Base-by-base conservation (phyloP, 1,284 basidiomycete species). In the Termitomyces sp. region DNA sequence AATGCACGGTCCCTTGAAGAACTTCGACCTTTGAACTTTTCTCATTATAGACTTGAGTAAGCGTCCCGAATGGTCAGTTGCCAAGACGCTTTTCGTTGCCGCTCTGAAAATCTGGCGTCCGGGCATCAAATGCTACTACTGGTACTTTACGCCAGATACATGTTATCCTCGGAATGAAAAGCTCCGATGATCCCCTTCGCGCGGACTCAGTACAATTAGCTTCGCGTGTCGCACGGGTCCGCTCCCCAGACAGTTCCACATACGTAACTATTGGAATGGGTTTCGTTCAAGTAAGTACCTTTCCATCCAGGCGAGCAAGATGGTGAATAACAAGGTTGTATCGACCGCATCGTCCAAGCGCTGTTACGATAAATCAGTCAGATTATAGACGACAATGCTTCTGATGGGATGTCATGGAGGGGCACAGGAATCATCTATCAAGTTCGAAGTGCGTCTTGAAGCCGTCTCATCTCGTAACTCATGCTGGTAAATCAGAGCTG, bases 131-230 rank as follows among this genome's bases (percentile, higher is more conserved):
- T n/a, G n/a, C n/a, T n/a, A n/a, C n/a, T n/a, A n/a, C n/a, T n/a
- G n/a, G n/a, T n/a, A 34, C 18, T 5, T 31, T 13, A 31, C 26
- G 7, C 8, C 9, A 31, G 10, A 24, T 14, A 28, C n/a, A 21
- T 33, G 26, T 45, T 30, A 14, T 28, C 40, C 39, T 52, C 40
- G 35, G 40, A 34, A 40, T 46, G 31, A 35, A 47, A 39, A 33
- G 24, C 43, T 48, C 50, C 35, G 31, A 39, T 48, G 45, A 48
- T 55, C 46, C 50, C 49, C 35, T 44, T 31, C 34, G 40, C 34
- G 24, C 42, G 46, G 50, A 55, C 19, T 48, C 37, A 18, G 45
- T 47, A 51, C 40, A 40, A 47, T 42, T 43, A 39, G 39, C 21
- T 55, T 48, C 52, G 35, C 37, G 41, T 10, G 34, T 26, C 13